Base-by-base conservation (phyloP, 768 basidiomycete genomes). In the Cubamyces sp. region DNA sequence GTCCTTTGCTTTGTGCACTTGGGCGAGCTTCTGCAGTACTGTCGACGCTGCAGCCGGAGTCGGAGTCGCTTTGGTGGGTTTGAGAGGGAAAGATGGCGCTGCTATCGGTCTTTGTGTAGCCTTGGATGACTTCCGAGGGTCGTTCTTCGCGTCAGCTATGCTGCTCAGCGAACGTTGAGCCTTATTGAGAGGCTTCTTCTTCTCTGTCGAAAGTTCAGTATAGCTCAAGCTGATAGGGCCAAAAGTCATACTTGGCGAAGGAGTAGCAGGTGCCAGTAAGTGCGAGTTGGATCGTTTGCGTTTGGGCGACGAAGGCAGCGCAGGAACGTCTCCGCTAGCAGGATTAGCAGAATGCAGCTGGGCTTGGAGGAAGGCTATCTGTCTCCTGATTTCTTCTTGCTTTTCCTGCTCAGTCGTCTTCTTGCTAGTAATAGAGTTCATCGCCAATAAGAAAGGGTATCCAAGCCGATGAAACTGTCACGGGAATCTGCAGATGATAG, bases 201-300 rank as follows among this genome's bases (percentile, higher is more conserved):
- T 83, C 75, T 82, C 76, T 77, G 55, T 25, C 25, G 9, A 39
- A 11, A 34, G 9, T 34, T 34, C 28, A 34, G n/a, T 11, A 37
- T 8, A 21, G 45, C 19, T 16, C 30, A 40, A 40, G 52, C 39
- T 8, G 30, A 30, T 63, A 12, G 40, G 52, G 23, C 45, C 19
- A 23, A 19, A 45, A 26, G n/a, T 73, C 81, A 72, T 65, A 90
- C 88, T 88, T 4, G 87, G 87, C 39, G 90, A 89, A 9, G 90
- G 90, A 0, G 86, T 87, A 0, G 81, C 72, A 5, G 86, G 86
- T 1, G 78, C 86, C 28, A 82, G 67, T 15, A 82, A 68, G 2
- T 74, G 71, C 3, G 76, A 62, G 9, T 79, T 75, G 12, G 66
- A 65, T 46, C 74, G 74, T 72, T 81, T 86, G 62, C 82, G 76